Evolutionary conservation across 2,329 filamentous ascomycete species (phyloP), one percentile per base, ranked within the genome.

Genomic region (Ceratocystis cubensis): DNA sequence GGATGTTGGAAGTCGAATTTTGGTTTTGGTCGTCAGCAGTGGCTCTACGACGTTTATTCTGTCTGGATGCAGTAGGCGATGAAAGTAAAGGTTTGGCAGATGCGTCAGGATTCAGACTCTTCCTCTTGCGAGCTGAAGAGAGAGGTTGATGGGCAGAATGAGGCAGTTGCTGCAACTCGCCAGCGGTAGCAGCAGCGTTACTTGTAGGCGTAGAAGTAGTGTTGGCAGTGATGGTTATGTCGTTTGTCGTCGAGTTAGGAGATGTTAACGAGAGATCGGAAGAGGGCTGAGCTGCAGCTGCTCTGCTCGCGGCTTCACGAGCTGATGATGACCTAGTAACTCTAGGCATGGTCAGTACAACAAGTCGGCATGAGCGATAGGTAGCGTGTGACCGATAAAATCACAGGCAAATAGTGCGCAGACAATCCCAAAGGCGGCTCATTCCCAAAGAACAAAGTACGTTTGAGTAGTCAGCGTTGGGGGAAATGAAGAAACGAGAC

Each of bases 281-380:
- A 72, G 76, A 65, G 64, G 67, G 50, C 53, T 63, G 64, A 56
- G 79, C 75, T 73, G 78, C 78, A 71, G 78, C 78, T 78, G 79
- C 78, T 74, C 80, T 80, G 74, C 77, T 84, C 75, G 89, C 88
- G 80, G 89, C 89, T 84, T 90, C 87, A 82, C 91, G 91, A 80
- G 92, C 88, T 77, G 92, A 88, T 77, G 92, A 88, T 74, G 92
- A 94, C 81, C 93, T 91, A 82, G 93, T 96, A 74, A 94, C 87
- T 89, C 92, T 96, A 84, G 86, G 81, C 67, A 68, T 68, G 61
- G 66, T 67, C 66, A 67, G 66, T 63, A 63, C 41, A 25, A 41
- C 59, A 22, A 44, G 59, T 46, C 17, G 59, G 44, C 44, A 63
- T 41, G 44, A 20, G 28, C 25, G 30, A 48, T 46, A 17, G n/a